phyloP scores from a whole-genome alignment of 2,329 filamentous ascomycete species.

The Colletotrichum neosansevieriae region DNA sequence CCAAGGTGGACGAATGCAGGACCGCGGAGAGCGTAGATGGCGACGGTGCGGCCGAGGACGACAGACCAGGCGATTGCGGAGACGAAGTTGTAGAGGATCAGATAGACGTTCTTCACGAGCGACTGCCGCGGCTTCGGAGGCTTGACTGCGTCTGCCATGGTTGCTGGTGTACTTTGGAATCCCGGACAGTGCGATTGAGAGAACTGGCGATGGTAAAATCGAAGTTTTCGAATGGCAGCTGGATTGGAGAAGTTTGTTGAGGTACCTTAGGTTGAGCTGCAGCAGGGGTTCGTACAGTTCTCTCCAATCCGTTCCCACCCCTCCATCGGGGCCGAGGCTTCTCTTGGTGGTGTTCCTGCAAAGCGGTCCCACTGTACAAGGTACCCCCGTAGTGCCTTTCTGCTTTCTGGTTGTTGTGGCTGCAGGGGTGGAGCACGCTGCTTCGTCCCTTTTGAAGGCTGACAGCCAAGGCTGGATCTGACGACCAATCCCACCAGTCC shows the following conservation, averaged over 20 bases:
- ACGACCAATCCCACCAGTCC: background rate
- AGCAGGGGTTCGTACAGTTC: constrained; percentile 22
- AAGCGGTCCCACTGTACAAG: constrained; percentile 27
- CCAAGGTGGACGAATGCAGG: constrained; percentile 70
- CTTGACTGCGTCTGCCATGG: constrained; percentile 41
- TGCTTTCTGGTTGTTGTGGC: background rate
- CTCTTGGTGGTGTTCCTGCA: background rate
- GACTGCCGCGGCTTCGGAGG: constrained; percentile 47
- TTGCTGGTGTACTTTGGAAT: background rate
- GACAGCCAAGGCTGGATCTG: background rate
- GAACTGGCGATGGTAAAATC: background rate
- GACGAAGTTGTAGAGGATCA: constrained; percentile 86
- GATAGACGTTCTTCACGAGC: constrained; percentile 73
- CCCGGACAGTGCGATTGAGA: background rate
- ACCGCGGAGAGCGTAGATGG: constrained; percentile 65
- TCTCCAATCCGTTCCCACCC: constrained; percentile 18
- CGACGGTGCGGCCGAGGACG: constrained; percentile 77
- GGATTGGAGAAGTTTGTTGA: constrained; percentile 34
- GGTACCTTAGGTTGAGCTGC: constrained; percentile 40
- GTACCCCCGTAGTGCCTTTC: constrained; percentile 11
- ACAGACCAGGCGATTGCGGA: constrained; percentile 83
- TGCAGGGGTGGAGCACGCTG: constrained; percentile 22
- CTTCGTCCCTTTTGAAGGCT: constrained; percentile 10
- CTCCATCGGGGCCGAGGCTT: constrained; percentile 30
- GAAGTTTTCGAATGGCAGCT: background rate